phyloP scores from a whole-genome alignment of 108 stramenopile genomes.

The Cyclotella baltica region DNA sequence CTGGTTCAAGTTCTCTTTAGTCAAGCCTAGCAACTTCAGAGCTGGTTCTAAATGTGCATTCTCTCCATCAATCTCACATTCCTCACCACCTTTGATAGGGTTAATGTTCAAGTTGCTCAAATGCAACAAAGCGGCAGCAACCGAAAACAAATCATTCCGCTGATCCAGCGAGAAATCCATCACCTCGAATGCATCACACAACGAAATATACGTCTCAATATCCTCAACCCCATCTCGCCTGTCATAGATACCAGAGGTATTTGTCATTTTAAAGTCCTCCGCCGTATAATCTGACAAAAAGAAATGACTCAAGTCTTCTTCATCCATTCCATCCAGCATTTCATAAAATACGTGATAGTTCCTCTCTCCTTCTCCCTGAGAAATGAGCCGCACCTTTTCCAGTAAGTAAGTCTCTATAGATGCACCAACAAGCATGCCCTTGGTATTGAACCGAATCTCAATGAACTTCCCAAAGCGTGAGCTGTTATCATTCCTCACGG shows the following conservation, averaged over 20 bases:
- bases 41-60: constrained; percentile 58
- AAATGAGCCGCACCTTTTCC: constrained; percentile 92
- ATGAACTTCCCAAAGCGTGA: constrained; percentile 95
- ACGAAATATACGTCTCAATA: constrained; percentile 50
- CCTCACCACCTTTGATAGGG: constrained; percentile 60
- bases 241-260: constrained; percentile 60
- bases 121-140: constrained; percentile 66
- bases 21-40: constrained; percentile 77
- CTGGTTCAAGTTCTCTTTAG: constrained; percentile 71
- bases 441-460: constrained; percentile 84
- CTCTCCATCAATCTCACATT: constrained; percentile 52
- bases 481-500: constrained; percentile 88
- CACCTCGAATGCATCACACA: constrained; percentile 58
- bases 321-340: constrained; percentile 58
- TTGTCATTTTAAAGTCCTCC: constrained; percentile 60
- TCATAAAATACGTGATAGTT: constrained; percentile 97
- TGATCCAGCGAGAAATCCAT: constrained; percentile 59
- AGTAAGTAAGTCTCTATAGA: constrained; percentile 93
- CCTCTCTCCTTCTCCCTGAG: constrained; percentile 83
- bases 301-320: constrained; percentile 57
- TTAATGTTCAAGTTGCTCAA: constrained; percentile 67
- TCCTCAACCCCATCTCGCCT: constrained; percentile 65
- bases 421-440: constrained; percentile 80
- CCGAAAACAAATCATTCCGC: constrained; percentile 52
- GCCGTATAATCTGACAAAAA: constrained; percentile 54